Base-by-base conservation (phyloP, 2,329 filamentous ascomycete genomes). In the Myriangium duriaei region DNA sequence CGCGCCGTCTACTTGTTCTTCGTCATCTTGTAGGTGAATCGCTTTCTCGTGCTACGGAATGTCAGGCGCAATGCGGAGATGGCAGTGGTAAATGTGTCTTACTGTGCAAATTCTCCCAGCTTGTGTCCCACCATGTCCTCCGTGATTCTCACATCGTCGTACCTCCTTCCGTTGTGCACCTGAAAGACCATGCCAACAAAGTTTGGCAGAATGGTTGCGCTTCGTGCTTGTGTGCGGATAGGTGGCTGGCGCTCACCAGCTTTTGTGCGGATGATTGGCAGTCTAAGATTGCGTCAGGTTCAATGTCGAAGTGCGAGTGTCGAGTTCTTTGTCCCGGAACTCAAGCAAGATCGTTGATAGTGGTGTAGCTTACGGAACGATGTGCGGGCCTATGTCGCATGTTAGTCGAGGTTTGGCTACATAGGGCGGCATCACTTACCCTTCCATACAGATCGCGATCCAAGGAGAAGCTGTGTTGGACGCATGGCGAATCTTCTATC, bases 111-210 rank as follows among this genome's bases (percentile, higher is more conserved):
- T 63, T 95, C 87, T 51, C 87, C 87, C 49, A 95, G 69, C 64
- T 94, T 95, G 62, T 91, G 81, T 38, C 87, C 87, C 34, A 95
- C 87, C 87, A 95, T 95, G 54, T 94, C 83, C 58, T 94, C 87
- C 11, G 86, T 93, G 46, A 95, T 81, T 47, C 69, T 71, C 39
- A 94, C 71, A 49, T 91, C 82, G 50, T 79, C 65, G 61, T 94
- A 94, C 19, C 72, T 72, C 66, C 91, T 93, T 53, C 87, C 87
- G 58, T 94, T 93, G 65, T 95, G 81, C 42, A 95, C 74, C 61
- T 87, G 80, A 60, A 95, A 95, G 57, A 76, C 79, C 51, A 93
- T 66, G 11, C 86, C 86, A 38, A 95, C 84, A 57, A 94, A 94
- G 61, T 82, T 92, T 45, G 87, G 87, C 40, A 94, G 71, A 51